Base-by-base conservation (phyloP, 495 filamentous ascomycete species). In the Monascus purpureus region DNA sequence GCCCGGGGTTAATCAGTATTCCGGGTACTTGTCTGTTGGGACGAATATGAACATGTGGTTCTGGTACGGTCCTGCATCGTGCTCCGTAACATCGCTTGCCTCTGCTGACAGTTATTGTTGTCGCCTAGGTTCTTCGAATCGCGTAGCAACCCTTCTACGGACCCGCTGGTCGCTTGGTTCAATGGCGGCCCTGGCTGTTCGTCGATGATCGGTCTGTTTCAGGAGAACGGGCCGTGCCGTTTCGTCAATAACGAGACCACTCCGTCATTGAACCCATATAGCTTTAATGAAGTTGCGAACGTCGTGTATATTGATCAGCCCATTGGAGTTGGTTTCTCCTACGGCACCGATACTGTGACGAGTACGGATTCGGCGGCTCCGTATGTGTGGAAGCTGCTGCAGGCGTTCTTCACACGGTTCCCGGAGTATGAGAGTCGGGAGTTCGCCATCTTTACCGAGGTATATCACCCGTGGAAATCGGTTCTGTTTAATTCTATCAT, bases 281-380 rank as follows among this genome's bases (percentile, higher is more conserved):
- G 55, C 36, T 73, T 50, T 31, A 73, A 70, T 39, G 51, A 53
- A 24, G 60, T 60, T 36, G 63, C 61, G 29, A 71, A 69, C 39
- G 67, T 70, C 61, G 41, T 73, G 0, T 73, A 68, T 35, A 42
- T 73, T 24, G 68, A 72, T 36, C 65, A 74, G 45, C 70, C 70
- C 1, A 62, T 71, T 26, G 61, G 60, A 4, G 50, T 52, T 7
- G 70, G 69, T 8, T 73, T 73, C 38, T 68, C 62, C 4, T 75
- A 74, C 42, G 68, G 67, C 13, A 63, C 50, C 11, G 53, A 63
- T 28, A 31, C 42, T 8, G 64, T 68, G 14, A 64, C 49, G 14
- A 65, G 61, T 22, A 72, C 67, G 5, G 52, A 50, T 9, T 59
- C 58, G 12, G 68, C 68, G 14, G 67, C 68, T 14, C 65, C 64